Base-by-base conservation (phyloP, 1,139 yeast species). In the Yamadazyma blattariae region DNA sequence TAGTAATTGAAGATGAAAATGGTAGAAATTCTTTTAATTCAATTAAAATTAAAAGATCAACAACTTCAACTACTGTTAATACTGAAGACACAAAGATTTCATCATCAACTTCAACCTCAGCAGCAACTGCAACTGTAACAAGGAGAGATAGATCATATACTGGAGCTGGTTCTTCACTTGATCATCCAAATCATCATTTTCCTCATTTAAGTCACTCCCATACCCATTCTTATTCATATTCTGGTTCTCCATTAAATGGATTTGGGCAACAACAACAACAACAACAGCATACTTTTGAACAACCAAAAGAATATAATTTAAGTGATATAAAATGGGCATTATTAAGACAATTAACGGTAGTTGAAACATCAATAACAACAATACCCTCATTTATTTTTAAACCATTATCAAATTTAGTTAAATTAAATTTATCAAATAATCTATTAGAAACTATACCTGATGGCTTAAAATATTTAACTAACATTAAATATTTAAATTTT, bases 401-500 rank as follows among this genome's bases (percentile, higher is more conserved):
- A 39, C 76, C 78, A 2, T 58, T 81, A 23, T 47, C 54, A 12
- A 71, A 72, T 38, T 57, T 80, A 18, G 75, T 77, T 11, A 77
- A 79, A 34, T 62, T 80, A 34, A 82, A 80, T 47, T 56, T 80
- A 28, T 77, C 85, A 1, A 67, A 70, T 38, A 80, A 80, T 47
- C 54, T 68, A 26, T 56, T 80, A 23, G 70, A 69, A 24, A 56
- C 58, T 8, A 46, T 80, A 12, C 86, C 87, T 0, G 63, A 59
- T 12, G 79, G 84, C 3, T 59, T 79, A 32, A 64, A 71, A 16
- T 71, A 72, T 35, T 61, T 80, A 31, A 47, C 55, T 2, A 67
- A 67, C 45, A 56, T 80, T 40, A 74, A 72, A 45, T 75, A 79
- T 38, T 59, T 80, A 35, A 79, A 79, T 50, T 58, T 80, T 33